A percentile compares a stretch with the other conserved stretches of the same genome.
phyloP scores from a whole-genome alignment of 371 early-diverging fungal genomes.

The Mucor plumbeus region DNA sequence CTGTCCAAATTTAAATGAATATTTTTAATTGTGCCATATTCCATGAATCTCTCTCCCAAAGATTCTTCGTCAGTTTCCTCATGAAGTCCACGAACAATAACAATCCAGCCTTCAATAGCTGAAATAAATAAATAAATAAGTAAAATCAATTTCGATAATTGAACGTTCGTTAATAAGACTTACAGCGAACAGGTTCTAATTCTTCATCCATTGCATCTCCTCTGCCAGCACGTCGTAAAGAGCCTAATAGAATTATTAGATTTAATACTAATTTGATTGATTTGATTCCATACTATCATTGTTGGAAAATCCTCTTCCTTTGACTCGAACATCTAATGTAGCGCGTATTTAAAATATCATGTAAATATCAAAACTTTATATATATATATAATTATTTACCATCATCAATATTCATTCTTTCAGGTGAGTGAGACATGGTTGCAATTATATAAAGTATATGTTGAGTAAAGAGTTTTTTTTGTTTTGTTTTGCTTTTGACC shows the following conservation, averaged over 20 bases:
- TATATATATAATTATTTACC: constrained; percentile 41
- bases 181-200: constrained; percentile 70
- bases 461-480: constrained; percentile 2
- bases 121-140: neutral
- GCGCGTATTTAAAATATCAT: neutral
- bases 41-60: constrained; percentile 85
- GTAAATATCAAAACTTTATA: neutral
- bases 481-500: neutral
- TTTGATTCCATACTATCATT: constrained; percentile 16
- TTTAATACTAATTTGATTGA: constrained; percentile 3
- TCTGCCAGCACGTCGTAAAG: constrained; percentile 22
- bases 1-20: constrained; percentile 93
- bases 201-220: constrained; percentile 25
- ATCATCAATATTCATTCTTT: constrained; percentile 66
- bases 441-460: constrained; percentile 6
- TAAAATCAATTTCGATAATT: neutral
- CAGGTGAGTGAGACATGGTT: constrained; percentile 35
- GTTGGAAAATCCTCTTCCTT: constrained; percentile 20
- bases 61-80: constrained; percentile 96
- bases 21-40: constrained; percentile 88
- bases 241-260: neutral
- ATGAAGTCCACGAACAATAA: constrained; percentile 89
- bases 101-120: constrained; percentile 96
- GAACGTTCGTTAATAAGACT: constrained; percentile 11
- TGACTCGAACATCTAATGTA: constrained; percentile 18